Evolutionary conservation across 2,329 filamentous ascomycete species (phyloP).

Genomic region (Camptophora hylomeconis): DNA sequence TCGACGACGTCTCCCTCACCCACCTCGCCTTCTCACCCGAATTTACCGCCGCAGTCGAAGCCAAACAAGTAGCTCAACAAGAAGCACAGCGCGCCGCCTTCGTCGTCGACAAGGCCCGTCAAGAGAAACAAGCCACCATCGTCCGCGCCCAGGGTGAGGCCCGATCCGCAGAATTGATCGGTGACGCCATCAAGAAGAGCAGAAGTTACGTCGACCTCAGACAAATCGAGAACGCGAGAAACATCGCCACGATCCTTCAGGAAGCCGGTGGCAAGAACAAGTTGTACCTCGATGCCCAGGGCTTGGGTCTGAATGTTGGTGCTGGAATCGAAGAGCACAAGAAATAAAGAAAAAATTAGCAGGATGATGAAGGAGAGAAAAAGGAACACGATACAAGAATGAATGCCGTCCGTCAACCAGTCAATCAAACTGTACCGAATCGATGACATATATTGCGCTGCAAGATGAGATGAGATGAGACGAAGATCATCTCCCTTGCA

Average conservation of each 20-base stretch:
- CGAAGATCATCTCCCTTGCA: too few relatives aligned
- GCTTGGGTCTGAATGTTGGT: conserved; percentile 76
- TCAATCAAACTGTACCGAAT: too few relatives aligned
- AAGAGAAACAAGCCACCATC: conserved; percentile 98
- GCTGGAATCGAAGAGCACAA: conserved; percentile 19
- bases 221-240: conserved; percentile 91
- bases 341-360: too few relatives aligned
- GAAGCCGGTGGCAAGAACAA: conserved; percentile 81
- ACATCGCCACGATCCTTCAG: conserved; percentile 78
- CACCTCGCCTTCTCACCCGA: conserved; percentile 58
- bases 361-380: too few relatives aligned
- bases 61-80: conserved; percentile 63
- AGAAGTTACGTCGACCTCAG: conserved; percentile 92
- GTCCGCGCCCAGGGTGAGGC: conserved; percentile 98
- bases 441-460: too few relatives aligned
- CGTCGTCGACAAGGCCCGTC: conserved; percentile 94
- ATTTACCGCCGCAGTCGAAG: conserved; percentile 56
- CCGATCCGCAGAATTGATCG: conserved; percentile 91
- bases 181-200: conserved; percentile 99
- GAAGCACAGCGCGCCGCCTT: conserved; percentile 96
- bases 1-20: conserved; percentile 94
- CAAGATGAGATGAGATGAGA: too few relatives aligned
- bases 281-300: conserved; percentile 82
- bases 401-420: too few relatives aligned
- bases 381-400: too few relatives aligned